Evolutionary conservation across 2,329 filamentous ascomycete species (phyloP).

Genomic region (Herpotrichia juniperi): DNA sequence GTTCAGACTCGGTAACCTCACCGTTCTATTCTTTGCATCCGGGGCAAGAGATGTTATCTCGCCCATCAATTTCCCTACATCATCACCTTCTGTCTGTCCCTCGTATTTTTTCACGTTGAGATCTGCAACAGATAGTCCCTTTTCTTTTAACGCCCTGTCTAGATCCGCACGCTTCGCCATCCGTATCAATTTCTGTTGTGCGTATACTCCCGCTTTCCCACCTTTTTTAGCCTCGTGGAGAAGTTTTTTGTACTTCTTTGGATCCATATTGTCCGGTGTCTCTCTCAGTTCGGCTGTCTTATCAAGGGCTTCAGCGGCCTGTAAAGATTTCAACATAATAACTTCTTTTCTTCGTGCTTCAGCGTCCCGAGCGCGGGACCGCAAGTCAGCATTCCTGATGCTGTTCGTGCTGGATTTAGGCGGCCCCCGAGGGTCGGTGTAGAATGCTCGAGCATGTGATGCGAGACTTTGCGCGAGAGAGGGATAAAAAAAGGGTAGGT

Average conservation of each 20-base stretch:
- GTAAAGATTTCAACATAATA: not conserved
- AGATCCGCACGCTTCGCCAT: not conserved
- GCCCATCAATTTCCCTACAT: not conserved
- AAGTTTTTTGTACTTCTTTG: not conserved
- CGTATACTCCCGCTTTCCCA: not conserved
- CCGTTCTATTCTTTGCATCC: too few relatives aligned
- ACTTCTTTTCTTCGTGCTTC: not conserved
- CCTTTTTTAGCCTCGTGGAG: not conserved
- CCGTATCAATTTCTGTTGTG: not conserved
- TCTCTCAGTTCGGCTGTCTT: too few relatives aligned
- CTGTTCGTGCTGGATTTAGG: not conserved
- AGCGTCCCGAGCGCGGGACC: not conserved
- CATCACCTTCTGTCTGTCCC: not conserved
- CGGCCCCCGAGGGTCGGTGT: not conserved
- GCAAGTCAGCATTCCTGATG: not conserved
- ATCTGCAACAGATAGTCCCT: too few relatives aligned
- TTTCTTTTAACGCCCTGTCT: too few relatives aligned
- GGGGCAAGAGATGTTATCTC: too few relatives aligned
- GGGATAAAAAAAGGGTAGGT: slow-evolving; percentile 3
- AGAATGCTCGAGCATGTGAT: not conserved
- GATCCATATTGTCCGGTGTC: not conserved
- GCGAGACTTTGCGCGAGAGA: not conserved
- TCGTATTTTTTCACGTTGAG: not conserved
- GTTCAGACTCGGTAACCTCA: too few relatives aligned
- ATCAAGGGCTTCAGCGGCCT: not conserved